These are phyloP conservation scores for Albizia julibrissin DNA, from an alignment of 306 rosid genomes.

Conservation along the genomic window DNA sequence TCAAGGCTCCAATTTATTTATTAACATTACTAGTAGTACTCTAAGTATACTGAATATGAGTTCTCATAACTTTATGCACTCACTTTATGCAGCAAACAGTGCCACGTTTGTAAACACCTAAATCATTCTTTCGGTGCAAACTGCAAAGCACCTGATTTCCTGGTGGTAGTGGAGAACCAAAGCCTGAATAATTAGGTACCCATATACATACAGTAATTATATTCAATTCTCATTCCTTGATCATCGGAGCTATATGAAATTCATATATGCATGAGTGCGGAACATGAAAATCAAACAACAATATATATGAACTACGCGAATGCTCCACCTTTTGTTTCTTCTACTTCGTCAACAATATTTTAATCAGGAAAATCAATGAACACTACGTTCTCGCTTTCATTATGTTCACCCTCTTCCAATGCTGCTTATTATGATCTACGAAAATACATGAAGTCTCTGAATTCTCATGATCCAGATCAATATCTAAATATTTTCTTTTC, in stretches of 20 bases:
- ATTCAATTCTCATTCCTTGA: slow-evolving; percentile 26
- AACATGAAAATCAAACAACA: not conserved
- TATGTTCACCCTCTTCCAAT: not conserved
- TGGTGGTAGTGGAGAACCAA: not conserved
- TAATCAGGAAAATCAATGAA: not conserved
- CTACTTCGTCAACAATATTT: not conserved
- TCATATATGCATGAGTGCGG: slow-evolving; percentile 13
- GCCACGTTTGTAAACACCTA: not conserved
- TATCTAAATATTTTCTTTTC: too few relatives aligned
- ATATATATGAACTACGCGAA: not conserved
- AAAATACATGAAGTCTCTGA: not conserved
- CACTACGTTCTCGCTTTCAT: not conserved
- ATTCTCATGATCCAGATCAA: too few relatives aligned
- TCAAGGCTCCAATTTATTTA: not conserved
- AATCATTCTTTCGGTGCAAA: not conserved
- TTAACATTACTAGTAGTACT: not conserved
- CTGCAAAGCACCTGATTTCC: not conserved
- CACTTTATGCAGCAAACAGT: not conserved
- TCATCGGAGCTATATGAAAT: slow-evolving; percentile 19
- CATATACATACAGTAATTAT: not conserved
- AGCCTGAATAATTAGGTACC: not conserved
- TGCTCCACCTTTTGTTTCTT: not conserved
- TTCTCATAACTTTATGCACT: not conserved
- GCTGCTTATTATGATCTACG: not conserved
- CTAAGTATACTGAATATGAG: not conserved